Evolutionary conservation across 148 eudicot species (phyloP).

Genomic region (Chenopodium album): DNA sequence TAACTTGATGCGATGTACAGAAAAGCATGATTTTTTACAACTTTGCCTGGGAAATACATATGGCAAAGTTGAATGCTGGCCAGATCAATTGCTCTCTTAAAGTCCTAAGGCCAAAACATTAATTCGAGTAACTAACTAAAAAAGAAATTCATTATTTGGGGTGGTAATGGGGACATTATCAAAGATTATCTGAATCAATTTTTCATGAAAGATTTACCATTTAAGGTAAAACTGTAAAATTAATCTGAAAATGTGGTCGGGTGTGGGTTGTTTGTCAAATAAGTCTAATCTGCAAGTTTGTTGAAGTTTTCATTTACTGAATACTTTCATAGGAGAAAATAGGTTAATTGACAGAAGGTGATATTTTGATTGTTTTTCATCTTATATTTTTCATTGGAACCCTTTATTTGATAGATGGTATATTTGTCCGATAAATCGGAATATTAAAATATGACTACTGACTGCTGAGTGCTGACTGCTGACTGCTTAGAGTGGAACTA

Average conservation of each 20-base stretch:
- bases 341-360: not conserved
- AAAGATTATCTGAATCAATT: not conserved
- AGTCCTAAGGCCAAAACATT: not conserved
- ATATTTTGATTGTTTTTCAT: not conserved
- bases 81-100: not conserved
- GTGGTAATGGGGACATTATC: not conserved
- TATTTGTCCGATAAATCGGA: not conserved
- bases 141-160: not conserved
- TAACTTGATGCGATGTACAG: not conserved
- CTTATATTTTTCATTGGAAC: not conserved
- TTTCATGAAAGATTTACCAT: not conserved
- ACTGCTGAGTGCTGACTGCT: no score
- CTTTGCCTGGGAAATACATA: not conserved
- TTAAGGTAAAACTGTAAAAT: not conserved
- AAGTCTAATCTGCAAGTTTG: not conserved
- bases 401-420: not conserved
- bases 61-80: not conserved
- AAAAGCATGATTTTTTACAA: not conserved
- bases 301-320: not conserved
- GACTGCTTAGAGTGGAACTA: no score
- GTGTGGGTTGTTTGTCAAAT: not conserved
- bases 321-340: not conserved
- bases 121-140: slow-evolving; percentile 3
- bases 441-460: no score
- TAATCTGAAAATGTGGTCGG: not conserved